Evolutionary conservation across 2,329 filamentous ascomycete species (phyloP), one percentile per base, ranked within the genome.

Genomic region (Ophiocordyceps australis): DNA sequence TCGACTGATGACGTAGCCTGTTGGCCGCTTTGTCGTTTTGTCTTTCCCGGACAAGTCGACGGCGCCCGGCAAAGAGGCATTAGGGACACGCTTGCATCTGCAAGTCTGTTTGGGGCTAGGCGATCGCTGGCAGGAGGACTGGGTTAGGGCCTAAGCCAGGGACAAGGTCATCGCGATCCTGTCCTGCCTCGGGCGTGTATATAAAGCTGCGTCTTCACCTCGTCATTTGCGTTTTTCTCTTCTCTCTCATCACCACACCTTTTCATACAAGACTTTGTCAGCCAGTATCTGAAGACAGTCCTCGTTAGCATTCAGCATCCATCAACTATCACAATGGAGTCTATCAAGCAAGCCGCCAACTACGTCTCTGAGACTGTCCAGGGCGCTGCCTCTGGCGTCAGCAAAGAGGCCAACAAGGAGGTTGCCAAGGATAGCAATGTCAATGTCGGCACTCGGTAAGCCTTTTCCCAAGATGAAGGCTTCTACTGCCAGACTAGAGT

Each of bases 321-420:
- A 5, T 9, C 22, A 16, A 15, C 23, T 22, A 33, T 43, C 44
- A 52, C 36, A 52, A 65, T 66, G 62, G 62, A 66, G 37, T 47
- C 55, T 38, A 35, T 54, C 39, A 62, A 62, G 59, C 67, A 74
- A 55, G 63, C 60, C 46, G 63, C 53, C 55, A 75, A 74, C 66
- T 75, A 75, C 65, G 68, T 75, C 54, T 52, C 65, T 38, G 73
- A 78, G 63, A 56, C 57, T 38, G 47, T 74, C 43, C 63, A 74
- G 58, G 60, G 68, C 40, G 55, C 57, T 26, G 43, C 56, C 37
- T 54, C 60, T 33, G 57, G 59, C 40, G 59, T 62, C 35, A 65
- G 59, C 56, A 76, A 78, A 65, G 70, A 77, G 59, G 55, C 57
- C 57, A 77, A 77, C 68, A 77, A 77, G 66, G 47, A 59, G 38